Base-by-base conservation (phyloP, 257 asterid genomes). In the Marsdenia floribunda region DNA sequence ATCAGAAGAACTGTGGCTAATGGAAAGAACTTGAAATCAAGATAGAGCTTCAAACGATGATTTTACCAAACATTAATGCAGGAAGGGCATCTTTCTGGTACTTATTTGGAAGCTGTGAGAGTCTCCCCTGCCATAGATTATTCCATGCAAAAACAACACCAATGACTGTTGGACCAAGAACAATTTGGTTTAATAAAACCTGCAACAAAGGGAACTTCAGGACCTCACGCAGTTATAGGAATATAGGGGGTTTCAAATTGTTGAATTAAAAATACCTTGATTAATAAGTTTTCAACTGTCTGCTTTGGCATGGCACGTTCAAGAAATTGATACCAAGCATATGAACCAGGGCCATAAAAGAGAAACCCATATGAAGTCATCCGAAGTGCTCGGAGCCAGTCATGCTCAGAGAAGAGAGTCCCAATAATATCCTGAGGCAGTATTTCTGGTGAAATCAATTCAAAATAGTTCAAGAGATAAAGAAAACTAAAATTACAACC, bases 91-190 rank as follows among this genome's bases (percentile, higher is more conserved):
- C 97, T 15, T 88, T 94, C 82, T 81, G 86, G 87, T 94, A 94
- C 80, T 90, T 94, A 59, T 87, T 77, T 19, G 99, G 97, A 83
- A 94, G 97, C 80, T 92, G 95, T 24, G 90, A 79, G 77, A 92
- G 89, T 86, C 86, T 91, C 77, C 97, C 97, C 72, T 60, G 90
- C 97, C 97, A 94, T 77, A 94, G 75, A 83, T 89, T 90, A 71
- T 92, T 92, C 99, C 99, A 94, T 3, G 96, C 98, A 81, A 92
- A 94, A 76, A 94, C 70, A 76, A 88, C 91, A 75, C 87, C 96
- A 81, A 94, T 90, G 21, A 94, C 97, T 63, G 79, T 24, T 50
- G 99, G 99, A 70, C 98, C 97, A 68, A 90, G 88, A 49, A 87
- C 85, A 71, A 92, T 76, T 86, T 94, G 99, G 83, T 94, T 94